phyloP scores from a whole-genome alignment of 345 rosid species.

The Ricinus communis region DNA sequence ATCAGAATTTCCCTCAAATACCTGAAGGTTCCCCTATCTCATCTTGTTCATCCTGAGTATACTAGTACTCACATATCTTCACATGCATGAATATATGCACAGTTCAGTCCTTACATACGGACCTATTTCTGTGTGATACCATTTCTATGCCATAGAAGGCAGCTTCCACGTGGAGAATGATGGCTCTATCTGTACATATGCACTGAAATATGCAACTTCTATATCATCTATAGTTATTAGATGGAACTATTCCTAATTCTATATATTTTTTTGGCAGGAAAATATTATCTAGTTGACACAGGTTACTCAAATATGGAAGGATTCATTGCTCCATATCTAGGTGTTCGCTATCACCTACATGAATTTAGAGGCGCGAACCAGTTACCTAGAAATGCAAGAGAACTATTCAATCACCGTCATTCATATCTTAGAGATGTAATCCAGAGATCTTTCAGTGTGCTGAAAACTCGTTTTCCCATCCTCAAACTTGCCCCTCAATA shows the following conservation, averaged over 20 bases:
- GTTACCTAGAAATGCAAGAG: slow-evolving; percentile 60
- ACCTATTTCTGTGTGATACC: not conserved
- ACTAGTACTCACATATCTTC: too few species aligned
- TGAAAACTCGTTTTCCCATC: slow-evolving; percentile 71
- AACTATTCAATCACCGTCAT: slow-evolving; percentile 77
- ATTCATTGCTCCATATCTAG: slow-evolving; percentile 72
- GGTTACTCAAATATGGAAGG: slow-evolving; percentile 62
- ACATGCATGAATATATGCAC: not conserved
- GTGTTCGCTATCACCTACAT: slow-evolving; percentile 50
- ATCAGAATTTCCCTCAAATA: slow-evolving; percentile 74
- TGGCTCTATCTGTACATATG: not conserved
- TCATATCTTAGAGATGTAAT: slow-evolving; percentile 51
- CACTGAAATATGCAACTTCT: slow-evolving; percentile 12
- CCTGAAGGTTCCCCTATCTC: slow-evolving; percentile 51
- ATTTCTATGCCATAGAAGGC: not conserved
- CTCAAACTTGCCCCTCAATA: slow-evolving; percentile 72
- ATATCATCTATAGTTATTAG: not conserved
- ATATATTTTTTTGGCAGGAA: slow-evolving; percentile 43
- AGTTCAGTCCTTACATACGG: not conserved
- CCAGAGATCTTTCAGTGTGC: slow-evolving; percentile 46
- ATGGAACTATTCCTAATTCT: not conserved
- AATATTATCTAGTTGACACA: slow-evolving; percentile 68
- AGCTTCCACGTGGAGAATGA: not conserved
- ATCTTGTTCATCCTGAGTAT: not conserved
- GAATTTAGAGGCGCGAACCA: slow-evolving; percentile 65